Conservation (phyloP, 768 basidiomycete species). For the Naematelia aurantialba region DNA sequence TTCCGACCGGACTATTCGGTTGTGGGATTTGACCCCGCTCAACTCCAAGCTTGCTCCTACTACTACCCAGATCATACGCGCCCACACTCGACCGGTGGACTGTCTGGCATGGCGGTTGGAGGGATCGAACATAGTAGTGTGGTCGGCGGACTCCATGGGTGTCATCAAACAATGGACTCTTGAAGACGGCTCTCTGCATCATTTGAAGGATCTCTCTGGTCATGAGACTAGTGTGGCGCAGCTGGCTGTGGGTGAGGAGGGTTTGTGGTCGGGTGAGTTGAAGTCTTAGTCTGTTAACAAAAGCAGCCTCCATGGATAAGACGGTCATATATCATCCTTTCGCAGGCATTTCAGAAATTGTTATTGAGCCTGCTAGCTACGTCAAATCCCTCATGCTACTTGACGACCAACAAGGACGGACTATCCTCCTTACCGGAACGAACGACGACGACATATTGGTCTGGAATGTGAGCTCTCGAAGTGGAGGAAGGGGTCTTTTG, state of each 20-base stretch:
- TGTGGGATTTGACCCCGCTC: constrained; percentile 64
- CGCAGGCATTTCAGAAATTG: constrained; percentile 18
- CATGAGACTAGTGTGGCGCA: constrained; percentile 85
- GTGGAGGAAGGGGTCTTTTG: constrained; percentile 50
- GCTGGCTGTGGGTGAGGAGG: constrained; percentile 61
- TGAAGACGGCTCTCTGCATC: constrained; percentile 6
- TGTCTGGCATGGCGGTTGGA: constrained; percentile 59
- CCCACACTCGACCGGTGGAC: constrained; percentile 85
- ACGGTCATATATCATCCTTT: constrained; percentile 63
- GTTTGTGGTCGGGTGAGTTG: constrained; percentile 81
- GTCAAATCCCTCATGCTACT: constrained; percentile 65
- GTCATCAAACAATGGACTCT: constrained; percentile 76
- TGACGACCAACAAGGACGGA: constrained; percentile 58
- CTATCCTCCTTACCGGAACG: constrained; percentile 74
- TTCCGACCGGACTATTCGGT: constrained; percentile 80
- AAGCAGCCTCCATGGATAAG: constrained; percentile 82
- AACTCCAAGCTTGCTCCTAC: constrained; percentile 11
- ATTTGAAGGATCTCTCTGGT: constrained; percentile 57
- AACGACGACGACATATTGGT: constrained; percentile 73
- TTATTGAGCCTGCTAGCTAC: constrained; percentile 57
- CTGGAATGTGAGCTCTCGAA: constrained; percentile 68
- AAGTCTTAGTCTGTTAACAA: background rate
- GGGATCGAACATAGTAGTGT: constrained; percentile 53
- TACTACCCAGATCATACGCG: constrained; percentile 67
- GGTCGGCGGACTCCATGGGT: constrained; percentile 90